Evolutionary conservation across 805 yeast species (phyloP), one percentile per base, ranked within the genome.

Genomic region (Ogataea sp.): DNA sequence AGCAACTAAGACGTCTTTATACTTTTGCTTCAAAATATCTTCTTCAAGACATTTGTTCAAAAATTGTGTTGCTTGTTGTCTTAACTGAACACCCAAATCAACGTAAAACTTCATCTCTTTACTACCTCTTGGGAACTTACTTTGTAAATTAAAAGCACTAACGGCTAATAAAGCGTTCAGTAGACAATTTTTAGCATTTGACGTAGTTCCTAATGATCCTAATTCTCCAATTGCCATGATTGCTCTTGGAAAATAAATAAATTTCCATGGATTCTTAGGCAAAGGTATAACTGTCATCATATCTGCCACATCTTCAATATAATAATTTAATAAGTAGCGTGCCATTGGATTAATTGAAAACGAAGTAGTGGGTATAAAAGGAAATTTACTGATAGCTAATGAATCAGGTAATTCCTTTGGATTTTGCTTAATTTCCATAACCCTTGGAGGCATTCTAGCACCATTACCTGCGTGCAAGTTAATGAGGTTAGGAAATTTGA

Each of bases 241-340:
- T 1, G 95, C 95, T 37, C 93, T 61, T 0, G 95, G 95, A 43
- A 86, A 78, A 58, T 84, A 86, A n/a, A 85, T 76, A 2, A 82
- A 78, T 50, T 81, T 82, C 95, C 95, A 87, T 1, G 95, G 95
- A 53, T 84, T 87, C 44, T 80, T 83, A 0, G 83, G 75, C 20
- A 75, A 58, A 1, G 80, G 80, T 32, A 75, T 71, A 20, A 75
- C 82, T 1, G 80, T 75, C 80, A 75, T 75, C 62, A 55, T 73
- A 54, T 84, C 93, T 0, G 90, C 90, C 1, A 87, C 93, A 46
- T 79, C 76, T 15, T 80, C 75, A 15, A 75, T 70, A 55, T 85
- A 87, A 52, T 87, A 78, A 44, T 79, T 78, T 36, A 87, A 62
- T 31, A 87, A 61, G 52, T 79, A 83, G 34, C 93, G 60, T 0